Evolutionary conservation across 768 basidiomycete species (phyloP), one percentile per base, ranked within the genome.

Genomic region (Cantharellus anzutake): DNA sequence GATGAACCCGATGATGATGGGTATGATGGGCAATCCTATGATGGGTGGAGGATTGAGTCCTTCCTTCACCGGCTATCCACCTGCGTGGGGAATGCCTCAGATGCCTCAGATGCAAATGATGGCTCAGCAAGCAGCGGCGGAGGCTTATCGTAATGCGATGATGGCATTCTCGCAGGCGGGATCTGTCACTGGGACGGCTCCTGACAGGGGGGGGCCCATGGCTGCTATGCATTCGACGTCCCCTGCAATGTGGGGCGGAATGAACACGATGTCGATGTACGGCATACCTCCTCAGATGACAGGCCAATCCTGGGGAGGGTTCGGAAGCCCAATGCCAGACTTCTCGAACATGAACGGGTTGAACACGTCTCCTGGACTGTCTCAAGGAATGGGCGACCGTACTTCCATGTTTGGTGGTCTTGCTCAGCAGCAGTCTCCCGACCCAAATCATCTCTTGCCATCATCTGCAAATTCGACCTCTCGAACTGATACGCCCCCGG

Each of bases 61-160:
- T 55, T 37, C 14, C 75, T 57, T 57, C 41, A 42, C 11, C 38
- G 56, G 56, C 5, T 61, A 42, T 42, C 38, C 73, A 71, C 48
- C 75, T 68, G 60, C 71, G 73, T 20, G 66, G 63, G 60, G 61
- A 4, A 55, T 51, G 44, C 68, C 73, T 0, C 62, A 73, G 68
- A 41, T 80, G 81, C 65, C 63, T 41, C 84, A 83, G 37, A 86
- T 86, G 62, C 86, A 87, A 65, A 80, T 89, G 80, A 84, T 85
- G 66, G 87, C 89, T 14, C 66, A 68, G 20, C 84, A 86, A 66
- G 85, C 85, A 4, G 81, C 77, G 0, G 75, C 83, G 41, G 84
- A 87, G 65, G 88, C 89, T 0, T 91, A 90, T 70, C 88, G 89
- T 34, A 66, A 63, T 42, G 66, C 67, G 41, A 67, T 68, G 66